phyloP scores from a whole-genome alignment of 345 rosid species.

The Eucalyptus pauciflora region DNA sequence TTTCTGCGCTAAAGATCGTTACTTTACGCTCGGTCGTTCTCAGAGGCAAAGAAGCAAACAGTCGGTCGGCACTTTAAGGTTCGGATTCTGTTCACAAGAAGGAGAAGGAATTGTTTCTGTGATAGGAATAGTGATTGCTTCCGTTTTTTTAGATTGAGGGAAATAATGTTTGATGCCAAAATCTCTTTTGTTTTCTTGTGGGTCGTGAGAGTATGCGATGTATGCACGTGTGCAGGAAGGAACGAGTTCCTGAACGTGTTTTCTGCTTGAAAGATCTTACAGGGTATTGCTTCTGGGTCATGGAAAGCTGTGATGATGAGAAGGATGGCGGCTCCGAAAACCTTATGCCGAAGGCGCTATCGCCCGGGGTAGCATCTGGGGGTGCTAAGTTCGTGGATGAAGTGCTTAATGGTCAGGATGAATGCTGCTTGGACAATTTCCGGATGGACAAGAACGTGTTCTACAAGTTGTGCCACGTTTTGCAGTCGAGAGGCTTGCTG shows the following conservation, averaged over 20 bases:
- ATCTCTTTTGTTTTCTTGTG: background rate
- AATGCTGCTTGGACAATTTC: constrained; percentile 59
- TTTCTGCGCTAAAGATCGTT: background rate
- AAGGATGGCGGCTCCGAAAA: constrained; percentile 27
- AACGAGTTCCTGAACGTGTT: background rate
- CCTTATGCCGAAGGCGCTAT: constrained; percentile 27
- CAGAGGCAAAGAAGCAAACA: background rate
- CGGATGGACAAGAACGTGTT: constrained; percentile 89
- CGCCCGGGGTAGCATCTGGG: constrained; percentile 19
- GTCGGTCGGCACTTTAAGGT: background rate
- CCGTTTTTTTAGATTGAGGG: background rate
- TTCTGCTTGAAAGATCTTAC: background rate
- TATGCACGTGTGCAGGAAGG: background rate
- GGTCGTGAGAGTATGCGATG: background rate
- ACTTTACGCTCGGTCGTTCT: background rate
- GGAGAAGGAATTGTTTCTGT: background rate
- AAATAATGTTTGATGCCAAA: background rate
- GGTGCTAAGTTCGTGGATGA: constrained; percentile 68
- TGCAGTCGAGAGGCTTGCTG: constrained; percentile 61
- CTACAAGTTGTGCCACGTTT: constrained; percentile 66
- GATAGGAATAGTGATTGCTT: background rate
- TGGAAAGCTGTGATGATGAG: constrained; percentile 56
- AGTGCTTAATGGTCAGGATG: constrained; percentile 58
- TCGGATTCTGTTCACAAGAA: background rate
- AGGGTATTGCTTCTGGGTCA: background rate